A percentile compares a stretch with the other conserved stretches of the same genome.
These are phyloP conservation scores for Colletotrichum nymphaeae DNA, from an alignment of 2,329 filamentous ascomycete species.

Conservation along the genomic window DNA sequence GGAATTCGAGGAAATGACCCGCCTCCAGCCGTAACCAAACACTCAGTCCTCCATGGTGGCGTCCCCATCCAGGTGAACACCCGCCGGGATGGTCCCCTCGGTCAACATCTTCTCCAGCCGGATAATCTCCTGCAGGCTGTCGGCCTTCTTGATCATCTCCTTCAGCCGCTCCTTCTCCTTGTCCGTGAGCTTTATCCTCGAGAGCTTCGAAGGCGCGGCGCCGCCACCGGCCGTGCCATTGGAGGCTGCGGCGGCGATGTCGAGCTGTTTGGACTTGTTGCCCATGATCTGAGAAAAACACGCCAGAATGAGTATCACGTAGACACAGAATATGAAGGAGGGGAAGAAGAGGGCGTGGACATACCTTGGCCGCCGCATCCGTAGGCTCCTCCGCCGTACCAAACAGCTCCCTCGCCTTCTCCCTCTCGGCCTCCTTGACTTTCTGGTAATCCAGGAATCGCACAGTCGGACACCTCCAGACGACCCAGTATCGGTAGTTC, in stretches of 20 bases:
- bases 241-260: slow-evolving; percentile 60
- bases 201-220: slow-evolving; percentile 69
- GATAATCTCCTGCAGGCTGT: slow-evolving; percentile 90
- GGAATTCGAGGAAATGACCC: neutral
- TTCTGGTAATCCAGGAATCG: slow-evolving; percentile 94
- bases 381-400: slow-evolving; percentile 83
- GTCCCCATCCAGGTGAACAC: slow-evolving; percentile 65
- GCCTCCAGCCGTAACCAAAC: too few species aligned
- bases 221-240: slow-evolving; percentile 49
- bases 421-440: slow-evolving; percentile 87
- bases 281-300: slow-evolving; percentile 75
- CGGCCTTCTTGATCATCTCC: slow-evolving; percentile 88
- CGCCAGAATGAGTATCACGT: neutral
- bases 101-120: slow-evolving; percentile 90
- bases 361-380: slow-evolving; percentile 78
- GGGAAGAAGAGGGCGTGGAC: neutral
- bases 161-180: slow-evolving; percentile 88
- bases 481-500: slow-evolving; percentile 92
- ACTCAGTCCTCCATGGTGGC: slow-evolving; percentile 69
- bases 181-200: slow-evolving; percentile 86
- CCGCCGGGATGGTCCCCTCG: slow-evolving; percentile 85
- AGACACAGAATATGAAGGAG: neutral
- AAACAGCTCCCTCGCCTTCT: slow-evolving; percentile 82
- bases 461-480: slow-evolving; percentile 86
- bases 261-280: slow-evolving; percentile 82